Base-by-base conservation (phyloP, 768 basidiomycete genomes). In the Boletus edulis region DNA sequence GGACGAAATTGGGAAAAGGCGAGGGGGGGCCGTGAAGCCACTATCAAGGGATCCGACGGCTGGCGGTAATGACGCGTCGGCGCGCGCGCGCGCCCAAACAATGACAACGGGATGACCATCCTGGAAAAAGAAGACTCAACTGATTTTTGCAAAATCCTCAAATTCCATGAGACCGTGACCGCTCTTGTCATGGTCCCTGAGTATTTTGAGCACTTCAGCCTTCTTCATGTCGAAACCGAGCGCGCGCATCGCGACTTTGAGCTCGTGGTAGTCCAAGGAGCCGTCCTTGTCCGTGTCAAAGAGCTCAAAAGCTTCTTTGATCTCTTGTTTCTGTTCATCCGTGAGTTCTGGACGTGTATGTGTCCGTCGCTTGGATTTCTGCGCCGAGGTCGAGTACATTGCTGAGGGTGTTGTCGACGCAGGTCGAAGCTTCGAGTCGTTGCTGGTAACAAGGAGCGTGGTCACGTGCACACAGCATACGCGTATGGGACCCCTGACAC, bases 271-370 rank as follows among this genome's bases (percentile, higher is more conserved):
- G 75, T 98, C 97, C 53, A 98, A 79, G 49, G 82, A 85, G 34
- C 92, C 92, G 67, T 99, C 97, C 78, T 98, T 97, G 81, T 99
- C 97, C 43, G 94, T 91, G 75, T 99, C 97, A 69, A 99, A 99
- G 51, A 99, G 86, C 72, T 98, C 96, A 66, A 99, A 99, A 0
- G 97, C 97, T 67, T 99, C 97, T 72, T 94, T 94, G 52, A 98
- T 95, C 73, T 99, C 97, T 64, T 94, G 91, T 64, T 91, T 91
- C 65, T 93, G 91, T 68, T 94, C 91, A 43, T 94, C 91, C 10
- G 86, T 81, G 49, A 94, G 84, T 58, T 94, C 91, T 60, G 91
- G 91, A 35, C 91, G 87, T 32, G 84, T 49, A 59, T 91, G 88
- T 1, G 85, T 79, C 58, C 86, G 80, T 60, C 89, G 76, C 58